A percentile compares a stretch with the other conserved stretches of the same genome.
Evolutionary conservation across 306 rosid species (phyloP).

Genomic region (Oemleria cerasiformis): DNA sequence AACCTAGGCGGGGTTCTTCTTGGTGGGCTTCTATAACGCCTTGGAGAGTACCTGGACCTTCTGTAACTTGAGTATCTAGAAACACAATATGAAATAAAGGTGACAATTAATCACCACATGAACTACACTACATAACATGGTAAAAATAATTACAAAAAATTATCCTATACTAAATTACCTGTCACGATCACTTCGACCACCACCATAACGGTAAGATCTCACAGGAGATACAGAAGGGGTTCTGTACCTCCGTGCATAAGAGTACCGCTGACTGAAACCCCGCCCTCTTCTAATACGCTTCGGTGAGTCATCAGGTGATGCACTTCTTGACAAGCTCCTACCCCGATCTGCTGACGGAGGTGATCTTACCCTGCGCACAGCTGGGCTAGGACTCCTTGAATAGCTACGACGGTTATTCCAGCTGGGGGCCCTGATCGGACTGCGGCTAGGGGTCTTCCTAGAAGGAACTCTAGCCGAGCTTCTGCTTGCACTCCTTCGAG

Average conservation of each 20-base stretch:
- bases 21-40: constrained; percentile 89
- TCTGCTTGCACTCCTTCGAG: constrained; percentile 76
- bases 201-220: constrained; percentile 79
- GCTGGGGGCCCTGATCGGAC: constrained; percentile 59
- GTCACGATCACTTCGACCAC: constrained; percentile 82
- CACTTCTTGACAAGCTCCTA: constrained; percentile 81
- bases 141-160: neutral
- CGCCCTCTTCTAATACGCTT: constrained; percentile 94
- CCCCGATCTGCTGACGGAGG: constrained; percentile 51
- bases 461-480: constrained; percentile 70
- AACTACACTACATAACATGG: neutral
- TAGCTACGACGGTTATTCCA: constrained; percentile 66
- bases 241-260: constrained; percentile 89
- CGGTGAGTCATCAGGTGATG: constrained; percentile 79
- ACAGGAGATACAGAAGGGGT: constrained; percentile 90
- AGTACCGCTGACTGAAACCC: constrained; percentile 91
- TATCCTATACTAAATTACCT: constrained; percentile 41
- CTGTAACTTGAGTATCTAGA: constrained; percentile 71
- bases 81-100: neutral
- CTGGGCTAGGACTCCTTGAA: constrained; percentile 82
- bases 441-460: constrained; percentile 60
- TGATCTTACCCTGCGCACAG: constrained; percentile 61
- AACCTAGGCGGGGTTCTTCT: constrained; percentile 89
- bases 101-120: neutral
- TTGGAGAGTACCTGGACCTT: constrained; percentile 84